A percentile compares a stretch with the other conserved stretches of the same genome.
Evolutionary conservation across 495 filamentous ascomycete genomes (phyloP).

Genomic region (Pseudomonodictys pantanalensis): DNA sequence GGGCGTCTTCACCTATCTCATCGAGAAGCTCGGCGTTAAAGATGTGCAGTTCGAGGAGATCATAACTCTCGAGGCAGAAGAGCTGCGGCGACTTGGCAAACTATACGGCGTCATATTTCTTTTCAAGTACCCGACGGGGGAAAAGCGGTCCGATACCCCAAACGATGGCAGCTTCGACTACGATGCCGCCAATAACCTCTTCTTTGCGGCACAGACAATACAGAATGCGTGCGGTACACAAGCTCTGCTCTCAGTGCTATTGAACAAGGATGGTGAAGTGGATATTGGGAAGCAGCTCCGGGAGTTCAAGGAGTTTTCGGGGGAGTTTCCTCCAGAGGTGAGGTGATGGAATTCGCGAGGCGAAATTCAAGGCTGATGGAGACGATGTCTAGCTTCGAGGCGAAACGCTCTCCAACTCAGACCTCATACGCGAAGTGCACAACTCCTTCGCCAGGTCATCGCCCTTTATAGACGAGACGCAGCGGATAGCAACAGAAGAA

Average conservation of each 20-base stretch:
- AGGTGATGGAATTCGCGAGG: not conserved
- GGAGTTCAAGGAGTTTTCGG: conserved; percentile 89
- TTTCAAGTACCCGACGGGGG: conserved; percentile 91
- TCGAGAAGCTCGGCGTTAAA: conserved; percentile 86
- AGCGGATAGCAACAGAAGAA: conserved; percentile 53
- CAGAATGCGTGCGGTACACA: conserved; percentile 99
- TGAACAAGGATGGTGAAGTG: conserved; percentile 70
- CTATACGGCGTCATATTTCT: conserved; percentile 99
- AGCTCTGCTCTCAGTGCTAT: conserved; percentile 84
- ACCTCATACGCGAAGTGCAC: conserved; percentile 85
- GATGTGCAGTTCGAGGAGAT: conserved; percentile 97
- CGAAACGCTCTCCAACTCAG: conserved; percentile 65
- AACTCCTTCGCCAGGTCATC: conserved; percentile 87
- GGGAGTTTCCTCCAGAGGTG: conserved; percentile 77
- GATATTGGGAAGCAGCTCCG: conserved; percentile 63
- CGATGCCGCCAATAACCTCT: conserved; percentile 68
- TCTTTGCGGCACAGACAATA: conserved; percentile 97
- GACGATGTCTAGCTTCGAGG: conserved; percentile 50
- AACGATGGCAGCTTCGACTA: conserved; percentile 76
- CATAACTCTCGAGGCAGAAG: conserved; percentile 78
- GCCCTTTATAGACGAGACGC: conserved; percentile 88
- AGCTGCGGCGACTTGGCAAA: conserved; percentile 68
- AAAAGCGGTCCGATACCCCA: conserved; percentile 59
- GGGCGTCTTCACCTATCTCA: conserved; percentile 96
- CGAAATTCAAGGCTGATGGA: not conserved